A percentile compares a stretch with the other conserved stretches of the same genome.
phyloP scores from a whole-genome alignment of 192 early-diverging fungal genomes.

The Mortierella alpina region DNA sequence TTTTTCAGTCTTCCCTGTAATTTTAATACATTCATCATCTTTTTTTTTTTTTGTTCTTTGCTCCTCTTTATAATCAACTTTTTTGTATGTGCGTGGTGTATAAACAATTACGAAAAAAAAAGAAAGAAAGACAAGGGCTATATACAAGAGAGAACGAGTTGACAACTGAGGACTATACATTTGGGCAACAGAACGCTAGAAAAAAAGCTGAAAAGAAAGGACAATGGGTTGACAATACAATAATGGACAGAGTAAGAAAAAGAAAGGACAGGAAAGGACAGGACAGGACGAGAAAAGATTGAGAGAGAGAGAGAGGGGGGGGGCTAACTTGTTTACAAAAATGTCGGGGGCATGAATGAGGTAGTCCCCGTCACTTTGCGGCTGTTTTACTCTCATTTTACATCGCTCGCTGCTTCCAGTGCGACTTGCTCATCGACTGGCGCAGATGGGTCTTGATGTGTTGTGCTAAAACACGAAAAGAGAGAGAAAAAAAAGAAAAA shows the following conservation, averaged over 20 bases:
- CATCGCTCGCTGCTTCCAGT: conserved; percentile 38
- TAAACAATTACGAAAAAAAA: background rate
- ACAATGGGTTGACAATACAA: no score
- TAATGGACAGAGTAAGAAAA: no score
- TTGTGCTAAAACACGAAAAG: conserved; percentile 24
- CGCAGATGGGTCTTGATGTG: conserved; percentile 52
- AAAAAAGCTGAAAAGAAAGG: conserved; percentile 1
- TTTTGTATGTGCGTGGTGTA: background rate
- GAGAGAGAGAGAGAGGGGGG: background rate
- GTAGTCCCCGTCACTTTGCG: no score
- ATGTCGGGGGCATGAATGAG: background rate
- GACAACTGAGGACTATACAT: no score
- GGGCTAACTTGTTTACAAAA: background rate
- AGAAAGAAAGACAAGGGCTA: background rate
- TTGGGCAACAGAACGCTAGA: no score
- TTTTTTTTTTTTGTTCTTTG: background rate
- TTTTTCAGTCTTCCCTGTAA: background rate
- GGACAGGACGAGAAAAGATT: background rate
- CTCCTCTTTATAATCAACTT: background rate
- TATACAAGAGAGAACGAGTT: background rate
- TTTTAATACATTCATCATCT: background rate
- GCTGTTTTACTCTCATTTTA: background rate
- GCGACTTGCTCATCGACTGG: conserved; percentile 39
- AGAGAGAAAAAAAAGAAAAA: background rate
- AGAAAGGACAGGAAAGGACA: background rate